Base-by-base conservation (phyloP, 768 basidiomycete genomes). In the Suillus weaverae region DNA sequence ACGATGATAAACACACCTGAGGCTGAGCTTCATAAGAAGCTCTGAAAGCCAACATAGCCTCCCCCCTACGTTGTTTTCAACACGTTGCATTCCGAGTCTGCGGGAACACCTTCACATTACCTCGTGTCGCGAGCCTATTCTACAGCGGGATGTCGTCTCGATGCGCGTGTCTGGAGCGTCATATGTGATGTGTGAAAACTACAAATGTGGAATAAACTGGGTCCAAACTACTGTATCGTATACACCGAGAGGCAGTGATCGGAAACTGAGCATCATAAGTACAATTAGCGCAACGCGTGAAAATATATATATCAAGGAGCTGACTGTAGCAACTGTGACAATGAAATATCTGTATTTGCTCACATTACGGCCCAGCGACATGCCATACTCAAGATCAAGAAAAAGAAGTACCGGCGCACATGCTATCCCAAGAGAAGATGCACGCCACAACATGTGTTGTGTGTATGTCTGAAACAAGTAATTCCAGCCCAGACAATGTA, bases 401-500 rank as follows among this genome's bases (percentile, higher is more conserved):
- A 33, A 18, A 10, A 54, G 2, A 33, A 32, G 18, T 33, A 33
- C 5, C 18, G 38, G 36, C 50, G 30, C 57, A 64, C 50, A 66
- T 2, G 63, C 33, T 5, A 73, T 63, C n/a, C 62, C 6, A 16
- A 67, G n/a, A 0, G 72, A 68, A 10, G 67, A 66, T 8, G 60
- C 54, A 41, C 68, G 68, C 74, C 74, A 75, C 18, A 70, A 30
- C 41, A 59, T 63, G 56, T 61, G 66, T 22, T 72, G 64, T 26
- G 38, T 50, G 18, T 22, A 9, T 6, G 67, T 67, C 13, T 71
- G 67, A 44, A 71, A 74, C 0, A 43, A 4, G 6, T 70, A 65
- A 35, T 63, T 60, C 74, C 72, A 74, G 7, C 71, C 70, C 7
- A 67, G 43, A 56, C 69, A 71, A 62, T 77, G 74, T 22, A 77